Evolutionary conservation across 1,139 yeast species (phyloP).

Genomic region (Protomyces inundatus): DNA sequence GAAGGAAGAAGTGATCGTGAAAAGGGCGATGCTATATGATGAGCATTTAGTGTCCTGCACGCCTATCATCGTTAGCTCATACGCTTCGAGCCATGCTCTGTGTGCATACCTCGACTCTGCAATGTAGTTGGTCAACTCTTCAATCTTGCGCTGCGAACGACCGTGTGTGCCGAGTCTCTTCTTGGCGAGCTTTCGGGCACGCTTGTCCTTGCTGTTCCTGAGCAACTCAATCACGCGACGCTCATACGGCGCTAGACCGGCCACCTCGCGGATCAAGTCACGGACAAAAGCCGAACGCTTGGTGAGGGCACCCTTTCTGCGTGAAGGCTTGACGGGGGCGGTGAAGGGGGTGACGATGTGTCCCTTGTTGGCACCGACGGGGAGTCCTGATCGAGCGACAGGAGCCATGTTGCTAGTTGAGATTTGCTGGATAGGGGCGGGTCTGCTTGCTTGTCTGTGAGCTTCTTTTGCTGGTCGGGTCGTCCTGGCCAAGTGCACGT

Average conservation of each 20-base stretch:
- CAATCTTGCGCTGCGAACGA: slow-evolving; percentile 99
- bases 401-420: background rate
- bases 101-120: slow-evolving; percentile 64
- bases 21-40: too few relatives aligned
- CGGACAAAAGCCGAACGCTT: slow-evolving; percentile 96
- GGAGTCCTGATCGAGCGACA: slow-evolving; percentile 4
- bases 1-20: too few relatives aligned
- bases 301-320: slow-evolving; percentile 95
- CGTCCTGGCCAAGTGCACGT: background rate
- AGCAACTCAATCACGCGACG: slow-evolving; percentile 98
- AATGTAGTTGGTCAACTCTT: slow-evolving; percentile 94
- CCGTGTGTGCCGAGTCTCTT: slow-evolving; percentile 99
- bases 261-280: slow-evolving; percentile 90
- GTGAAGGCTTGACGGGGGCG: slow-evolving; percentile 88
- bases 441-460: too few relatives aligned
- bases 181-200: slow-evolving; percentile 99
- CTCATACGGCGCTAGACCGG: slow-evolving; percentile 99
- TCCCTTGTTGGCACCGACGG: slow-evolving; percentile 5
- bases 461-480: too few relatives aligned
- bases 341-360: slow-evolving; percentile 85
- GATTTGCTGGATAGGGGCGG: too few relatives aligned
- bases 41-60: too few relatives aligned
- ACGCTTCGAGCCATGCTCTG: too few relatives aligned
- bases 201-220: slow-evolving; percentile 99
- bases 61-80: too few relatives aligned